Evolutionary conservation across 108 stramenopile species (phyloP).

Genomic region (Mayamaea pseudoterrestris): DNA sequence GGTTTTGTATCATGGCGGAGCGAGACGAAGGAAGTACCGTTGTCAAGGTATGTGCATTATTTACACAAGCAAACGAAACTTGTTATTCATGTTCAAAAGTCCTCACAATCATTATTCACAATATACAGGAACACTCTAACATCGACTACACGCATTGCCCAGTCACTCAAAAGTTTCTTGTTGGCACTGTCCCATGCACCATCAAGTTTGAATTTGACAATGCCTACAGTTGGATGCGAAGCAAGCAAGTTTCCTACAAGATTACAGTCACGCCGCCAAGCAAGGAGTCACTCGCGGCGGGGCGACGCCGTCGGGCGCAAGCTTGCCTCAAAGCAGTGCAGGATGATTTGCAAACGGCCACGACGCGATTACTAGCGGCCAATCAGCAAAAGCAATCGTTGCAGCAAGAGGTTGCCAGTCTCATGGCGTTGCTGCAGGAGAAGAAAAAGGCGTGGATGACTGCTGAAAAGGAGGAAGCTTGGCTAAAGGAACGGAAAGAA

Average conservation of each 20-base stretch:
- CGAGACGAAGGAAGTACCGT: constrained; percentile 71
- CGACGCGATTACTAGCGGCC: constrained; percentile 24
- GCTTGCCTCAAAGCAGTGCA: constrained; percentile 53
- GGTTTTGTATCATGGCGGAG: constrained; percentile 72
- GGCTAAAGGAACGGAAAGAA: constrained; percentile 38
- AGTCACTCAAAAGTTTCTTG: constrained; percentile 75
- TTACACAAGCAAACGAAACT: not conserved
- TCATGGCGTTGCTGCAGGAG: constrained; percentile 46
- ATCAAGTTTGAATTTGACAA: constrained; percentile 72
- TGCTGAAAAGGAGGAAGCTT: constrained; percentile 43
- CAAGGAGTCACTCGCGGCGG: constrained; percentile 37
- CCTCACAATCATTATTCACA: no score
- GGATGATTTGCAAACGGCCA: constrained; percentile 27
- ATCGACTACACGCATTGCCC: constrained; percentile 52
- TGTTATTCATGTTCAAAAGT: no score
- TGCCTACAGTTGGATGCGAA: constrained; percentile 81
- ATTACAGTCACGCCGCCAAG: constrained; percentile 67
- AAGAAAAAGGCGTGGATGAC: constrained; percentile 41
- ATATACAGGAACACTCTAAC: constrained; percentile 31
- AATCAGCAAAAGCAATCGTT: constrained; percentile 21
- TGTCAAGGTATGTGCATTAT: constrained; percentile 77
- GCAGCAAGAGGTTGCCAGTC: constrained; percentile 27
- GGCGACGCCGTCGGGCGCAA: constrained; percentile 61
- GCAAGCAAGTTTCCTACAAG: constrained; percentile 65
- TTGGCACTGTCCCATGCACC: constrained; percentile 72